Conservation (phyloP, 2,329 filamentous ascomycete species). For the Sporothrix mexicana region DNA sequence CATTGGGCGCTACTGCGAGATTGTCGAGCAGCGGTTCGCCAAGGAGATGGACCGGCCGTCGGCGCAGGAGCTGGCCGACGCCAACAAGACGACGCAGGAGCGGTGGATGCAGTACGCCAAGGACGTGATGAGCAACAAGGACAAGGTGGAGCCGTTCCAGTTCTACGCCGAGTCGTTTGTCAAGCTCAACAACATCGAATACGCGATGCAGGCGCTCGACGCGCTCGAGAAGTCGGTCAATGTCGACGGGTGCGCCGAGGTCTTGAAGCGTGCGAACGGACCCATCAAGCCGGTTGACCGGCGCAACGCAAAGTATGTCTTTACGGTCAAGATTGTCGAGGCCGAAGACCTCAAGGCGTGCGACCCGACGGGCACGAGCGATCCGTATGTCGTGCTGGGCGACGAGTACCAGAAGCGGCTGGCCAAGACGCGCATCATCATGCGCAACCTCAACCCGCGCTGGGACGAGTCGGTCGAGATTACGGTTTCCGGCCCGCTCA, state of each 20-base stretch:
- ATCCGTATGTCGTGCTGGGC: constrained; percentile 95
- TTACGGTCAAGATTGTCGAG: constrained; percentile 98
- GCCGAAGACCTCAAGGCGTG: constrained; percentile 98
- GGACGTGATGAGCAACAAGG: constrained; percentile 89
- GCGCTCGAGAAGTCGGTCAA: constrained; percentile 88
- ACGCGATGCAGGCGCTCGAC: constrained; percentile 89
- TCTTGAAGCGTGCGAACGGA: constrained; percentile 76
- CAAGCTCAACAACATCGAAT: constrained; percentile 97
- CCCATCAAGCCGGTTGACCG: constrained; percentile 67
- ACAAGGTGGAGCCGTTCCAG: constrained; percentile 94
- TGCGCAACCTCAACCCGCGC: constrained; percentile 86
- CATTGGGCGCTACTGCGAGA: constrained; percentile 87
- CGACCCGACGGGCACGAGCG: constrained; percentile 90
- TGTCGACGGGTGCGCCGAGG: constrained; percentile 84
- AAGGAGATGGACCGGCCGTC: constrained; percentile 93
- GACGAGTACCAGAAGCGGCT: constrained; percentile 98
- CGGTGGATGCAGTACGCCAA: constrained; percentile 93
- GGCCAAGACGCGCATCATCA: constrained; percentile 91
- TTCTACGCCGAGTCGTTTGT: constrained; percentile 91
- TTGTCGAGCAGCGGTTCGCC: constrained; percentile 82
- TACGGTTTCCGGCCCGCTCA: constrained; percentile 86
- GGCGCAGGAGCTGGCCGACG: constrained; percentile 81
- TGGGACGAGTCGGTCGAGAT: constrained; percentile 99
- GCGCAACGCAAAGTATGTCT: constrained; percentile 87
- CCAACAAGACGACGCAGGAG: constrained; percentile 82